Evolutionary conservation across 2,329 filamentous ascomycete genomes (phyloP).

Genomic region (Zymoseptoria crescenta): DNA sequence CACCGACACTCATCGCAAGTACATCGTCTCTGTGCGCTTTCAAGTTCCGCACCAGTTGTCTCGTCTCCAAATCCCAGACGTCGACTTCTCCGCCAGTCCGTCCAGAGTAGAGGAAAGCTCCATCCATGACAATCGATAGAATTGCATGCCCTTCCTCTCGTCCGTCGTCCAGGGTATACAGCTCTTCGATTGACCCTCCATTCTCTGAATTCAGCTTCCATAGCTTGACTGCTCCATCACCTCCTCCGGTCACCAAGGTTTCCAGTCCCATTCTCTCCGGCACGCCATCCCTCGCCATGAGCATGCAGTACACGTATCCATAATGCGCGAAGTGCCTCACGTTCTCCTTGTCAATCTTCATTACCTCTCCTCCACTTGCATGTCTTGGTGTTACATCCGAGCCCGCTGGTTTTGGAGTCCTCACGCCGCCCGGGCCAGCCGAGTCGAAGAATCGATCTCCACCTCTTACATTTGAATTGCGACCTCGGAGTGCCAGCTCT

Average conservation of each 20-base stretch:
- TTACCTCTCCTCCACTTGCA: constrained; percentile 52
- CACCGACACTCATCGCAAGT: constrained; percentile 77
- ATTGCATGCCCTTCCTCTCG: constrained; percentile 52
- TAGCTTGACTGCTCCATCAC: constrained; percentile 90
- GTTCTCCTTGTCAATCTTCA: constrained; percentile 75
- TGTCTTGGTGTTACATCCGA: constrained; percentile 41
- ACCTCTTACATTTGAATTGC: constrained; percentile 34
- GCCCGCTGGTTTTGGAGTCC: constrained; percentile 63
- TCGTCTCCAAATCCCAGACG: constrained; percentile 93
- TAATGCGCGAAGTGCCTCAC: constrained; percentile 87
- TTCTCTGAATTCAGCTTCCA: constrained; percentile 64
- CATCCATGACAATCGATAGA: constrained; percentile 76
- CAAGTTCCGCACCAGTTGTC: constrained; percentile 80
- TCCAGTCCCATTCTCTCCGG: constrained; percentile 64
- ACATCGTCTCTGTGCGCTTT: constrained; percentile 74
- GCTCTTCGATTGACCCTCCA: constrained; percentile 58
- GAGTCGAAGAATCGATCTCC: constrained; percentile 95
- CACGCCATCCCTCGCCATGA: constrained; percentile 67
- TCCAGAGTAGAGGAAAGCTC: constrained; percentile 86
- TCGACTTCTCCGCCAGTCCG: constrained; percentile 82
- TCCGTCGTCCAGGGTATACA: constrained; percentile 58
- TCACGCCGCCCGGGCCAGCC: constrained; percentile 70
- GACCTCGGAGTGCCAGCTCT: constrained; percentile 39
- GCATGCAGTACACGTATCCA: constrained; percentile 95
- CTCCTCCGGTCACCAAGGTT: constrained; percentile 80